These are phyloP conservation scores for Yamadazyma blattariae DNA, from an alignment of 1,139 yeast genomes.

Conservation along the genomic window DNA sequence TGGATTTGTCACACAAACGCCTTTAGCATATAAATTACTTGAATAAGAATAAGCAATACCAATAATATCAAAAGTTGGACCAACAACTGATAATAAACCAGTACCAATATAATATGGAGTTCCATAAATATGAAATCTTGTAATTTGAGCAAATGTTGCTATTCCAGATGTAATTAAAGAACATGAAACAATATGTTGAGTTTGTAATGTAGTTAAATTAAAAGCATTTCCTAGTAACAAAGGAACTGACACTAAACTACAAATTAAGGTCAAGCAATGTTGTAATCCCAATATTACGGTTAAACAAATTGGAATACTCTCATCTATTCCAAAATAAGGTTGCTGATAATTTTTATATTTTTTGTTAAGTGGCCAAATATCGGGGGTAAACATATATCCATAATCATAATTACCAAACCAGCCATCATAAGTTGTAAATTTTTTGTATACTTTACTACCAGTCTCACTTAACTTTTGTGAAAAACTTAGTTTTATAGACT, in stretches of 20 bases:
- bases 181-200: conserved; percentile 74
- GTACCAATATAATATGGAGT: conserved; percentile 82
- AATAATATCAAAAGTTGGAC: conserved; percentile 88
- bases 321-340: conserved; percentile 78
- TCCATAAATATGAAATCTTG: conserved; percentile 69
- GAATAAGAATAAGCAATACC: conserved; percentile 72
- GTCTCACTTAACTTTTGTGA: no score
- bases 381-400: conserved; percentile 71
- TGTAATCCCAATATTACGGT: conserved; percentile 81
- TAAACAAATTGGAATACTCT: conserved; percentile 73
- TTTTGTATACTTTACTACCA: conserved; percentile 16
- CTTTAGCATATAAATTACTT: conserved; percentile 75
- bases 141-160: conserved; percentile 72
- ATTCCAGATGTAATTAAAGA: conserved; percentile 76
- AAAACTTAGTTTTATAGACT: no score
- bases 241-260: conserved; percentile 89
- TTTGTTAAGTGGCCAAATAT: conserved; percentile 60
- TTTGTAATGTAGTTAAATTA: conserved; percentile 45
- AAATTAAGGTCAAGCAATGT: conserved; percentile 86
- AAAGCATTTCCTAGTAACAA: conserved; percentile 63
- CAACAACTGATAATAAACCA: conserved; percentile 84
- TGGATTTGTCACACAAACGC: conserved; percentile 56
- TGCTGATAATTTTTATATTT: conserved; percentile 44
- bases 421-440: conserved; percentile 71
- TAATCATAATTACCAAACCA: conserved; percentile 83